Base-by-base conservation (phyloP, 179 eudicot species). In the Camellia oleifera region DNA sequence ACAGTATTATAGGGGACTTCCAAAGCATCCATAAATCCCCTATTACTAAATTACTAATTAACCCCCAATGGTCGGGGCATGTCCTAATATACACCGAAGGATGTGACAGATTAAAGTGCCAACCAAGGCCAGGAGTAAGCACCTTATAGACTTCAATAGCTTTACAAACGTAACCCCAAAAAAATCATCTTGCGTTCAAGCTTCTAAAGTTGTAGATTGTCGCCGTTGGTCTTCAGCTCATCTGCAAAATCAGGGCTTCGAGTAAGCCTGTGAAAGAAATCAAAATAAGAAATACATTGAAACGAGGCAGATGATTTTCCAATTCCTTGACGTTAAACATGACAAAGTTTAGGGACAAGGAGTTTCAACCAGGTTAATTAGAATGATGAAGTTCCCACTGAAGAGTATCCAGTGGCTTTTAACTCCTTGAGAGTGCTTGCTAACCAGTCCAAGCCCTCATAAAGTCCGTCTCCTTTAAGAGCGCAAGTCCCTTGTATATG, bases 401-500 rank as follows among this genome's bases (percentile, higher is more conserved):
- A 94, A 56, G 98, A 91, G 85, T 85, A 91, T 65, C 97, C 97
- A 26, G 92, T 84, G 18, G 98, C 95, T 89, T 89, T 90, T 58
- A 89, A 88, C 61, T 94, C 99, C 85, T 97, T 97, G 76, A 97
- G 93, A 82, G 99, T 92, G 89, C 88, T 92, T 69, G 99, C 81
- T 80, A 97, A 85, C 99, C 99, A 97, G 82, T 97, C 99, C 88
- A 97, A 86, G 44, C 99, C 99, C 88, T 97, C 99, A 40, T 97
- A 97, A 54, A 94, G 96, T 65, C 99, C 99, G 76, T 94, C 99
- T 80, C 99, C 99, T 86, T 78, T 90, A 10, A 92, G 86, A 18
- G 99, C 99, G 81, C 99, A 97, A 76, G 99, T 91, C 83, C 99
- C 99, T 80, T 97, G 99, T 78, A 94, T 92, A 84, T 97, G 99